phyloP scores from a whole-genome alignment of 2,329 filamentous ascomycete genomes.

The Aspergillus novoparasiticus region DNA sequence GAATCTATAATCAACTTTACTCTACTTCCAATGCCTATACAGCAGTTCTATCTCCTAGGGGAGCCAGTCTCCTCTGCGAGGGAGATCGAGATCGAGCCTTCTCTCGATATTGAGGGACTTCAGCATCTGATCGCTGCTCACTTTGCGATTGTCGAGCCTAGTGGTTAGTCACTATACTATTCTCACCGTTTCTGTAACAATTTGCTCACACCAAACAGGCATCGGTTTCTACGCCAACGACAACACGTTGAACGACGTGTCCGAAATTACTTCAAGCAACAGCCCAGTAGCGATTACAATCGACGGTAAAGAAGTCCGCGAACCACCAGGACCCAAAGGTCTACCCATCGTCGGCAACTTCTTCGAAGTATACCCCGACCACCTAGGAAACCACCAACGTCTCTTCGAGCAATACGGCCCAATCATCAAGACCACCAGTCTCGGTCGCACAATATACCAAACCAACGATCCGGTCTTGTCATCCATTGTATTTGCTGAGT shows the following conservation, averaged over 20 bases:
- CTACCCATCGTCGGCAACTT: conserved; percentile 53
- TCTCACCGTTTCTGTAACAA: too few species aligned
- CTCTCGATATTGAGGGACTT: conserved; percentile 19
- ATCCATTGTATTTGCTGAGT: conserved; percentile 51
- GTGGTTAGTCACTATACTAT: conserved; percentile 13
- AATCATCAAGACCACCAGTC: conserved; percentile 55
- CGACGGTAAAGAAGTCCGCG: conserved; percentile 29
- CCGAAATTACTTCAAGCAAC: neutral
- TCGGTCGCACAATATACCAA: conserved; percentile 54
- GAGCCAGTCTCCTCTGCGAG: conserved; percentile 22
- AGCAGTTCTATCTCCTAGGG: conserved; percentile 27
- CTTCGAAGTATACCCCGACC: conserved; percentile 60
- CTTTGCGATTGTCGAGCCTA: conserved; percentile 30
- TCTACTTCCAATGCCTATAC: conserved; percentile 15
- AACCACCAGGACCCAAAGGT: conserved; percentile 24
- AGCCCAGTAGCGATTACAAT: conserved; percentile 25
- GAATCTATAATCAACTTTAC: neutral
- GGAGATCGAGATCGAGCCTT: conserved; percentile 25
- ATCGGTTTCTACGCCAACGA: neutral
- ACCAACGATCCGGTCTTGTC: conserved; percentile 56
- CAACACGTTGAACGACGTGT: neutral
- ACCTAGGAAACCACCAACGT: conserved; percentile 59
- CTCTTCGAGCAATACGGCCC: conserved; percentile 58
- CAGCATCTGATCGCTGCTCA: conserved; percentile 26
- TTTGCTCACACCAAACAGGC: neutral